A percentile compares a stretch with the other conserved stretches of the same genome.
Conservation (phyloP, 495 filamentous ascomycete species). For the Neurospora hispaniola region DNA sequence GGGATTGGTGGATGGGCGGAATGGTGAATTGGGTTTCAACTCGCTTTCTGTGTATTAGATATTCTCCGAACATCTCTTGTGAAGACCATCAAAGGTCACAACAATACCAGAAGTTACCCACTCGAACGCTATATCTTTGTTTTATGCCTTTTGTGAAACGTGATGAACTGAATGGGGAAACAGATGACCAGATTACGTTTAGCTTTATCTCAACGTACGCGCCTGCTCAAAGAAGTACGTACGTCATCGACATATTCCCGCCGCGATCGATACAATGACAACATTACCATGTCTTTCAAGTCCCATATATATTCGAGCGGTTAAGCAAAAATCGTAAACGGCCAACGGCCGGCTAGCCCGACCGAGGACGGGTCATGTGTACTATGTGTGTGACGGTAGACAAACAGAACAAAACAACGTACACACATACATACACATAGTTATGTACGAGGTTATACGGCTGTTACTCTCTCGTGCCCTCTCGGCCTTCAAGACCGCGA, state of each 20-base stretch:
- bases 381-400: background rate
- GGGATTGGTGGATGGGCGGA: constrained; percentile 3
- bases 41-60: constrained; percentile 48
- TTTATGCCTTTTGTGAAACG: background rate
- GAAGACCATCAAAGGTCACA: constrained; percentile 17
- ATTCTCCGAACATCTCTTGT: constrained; percentile 14
- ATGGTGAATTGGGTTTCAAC: constrained; percentile 21
- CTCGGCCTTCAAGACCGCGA: background rate
- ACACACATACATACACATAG: background rate
- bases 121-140: constrained; percentile 18
- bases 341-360: background rate
- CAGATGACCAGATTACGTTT: background rate
- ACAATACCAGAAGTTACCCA: constrained; percentile 50
- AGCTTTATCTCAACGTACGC: background rate
- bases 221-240: background rate
- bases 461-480: background rate
- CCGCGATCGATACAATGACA: background rate
- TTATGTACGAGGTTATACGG: background rate
- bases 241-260: background rate
- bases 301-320: background rate
- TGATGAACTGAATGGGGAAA: background rate
- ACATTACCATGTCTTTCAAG: background rate
- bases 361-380: background rate
- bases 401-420: background rate
- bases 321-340: background rate